Conservation (phyloP, 257 asterid species). For the Fraxinus excelsior region DNA sequence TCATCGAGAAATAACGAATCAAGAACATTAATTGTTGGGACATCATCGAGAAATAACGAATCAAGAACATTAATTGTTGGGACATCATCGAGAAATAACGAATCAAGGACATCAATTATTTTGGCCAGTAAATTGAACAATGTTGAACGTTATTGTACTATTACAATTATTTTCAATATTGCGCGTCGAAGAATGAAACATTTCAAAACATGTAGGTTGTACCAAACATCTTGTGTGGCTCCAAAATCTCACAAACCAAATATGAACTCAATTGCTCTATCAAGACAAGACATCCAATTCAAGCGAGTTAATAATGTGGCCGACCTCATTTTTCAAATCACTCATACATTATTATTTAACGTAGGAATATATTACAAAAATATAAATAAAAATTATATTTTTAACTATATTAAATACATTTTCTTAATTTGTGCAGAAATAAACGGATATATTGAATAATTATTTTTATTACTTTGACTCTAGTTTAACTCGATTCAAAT, state of each 20-base stretch:
- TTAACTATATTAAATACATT: no score
- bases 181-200: background rate
- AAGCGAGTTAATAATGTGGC: background rate
- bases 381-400: no score
- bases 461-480: no score
- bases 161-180: background rate
- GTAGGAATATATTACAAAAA: no score
- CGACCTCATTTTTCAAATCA: background rate
- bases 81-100: background rate
- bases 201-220: background rate
- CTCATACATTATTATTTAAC: no score
- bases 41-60: background rate
- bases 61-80: background rate
- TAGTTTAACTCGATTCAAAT: no score
- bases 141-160: background rate
- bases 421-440: no score
- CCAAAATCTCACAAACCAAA: background rate
- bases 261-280: background rate
- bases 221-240: slow-evolving; percentile 7
- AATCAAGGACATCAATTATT: background rate
- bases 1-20: background rate
- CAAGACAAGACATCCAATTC: background rate
- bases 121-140: background rate
- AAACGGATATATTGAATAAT: no score
- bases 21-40: background rate